Percentiles rank a stretch among this genome's conserved stretches.
Evolutionary conservation across 495 filamentous ascomycete species (phyloP).

Genomic region (Aspergillus panamensis): DNA sequence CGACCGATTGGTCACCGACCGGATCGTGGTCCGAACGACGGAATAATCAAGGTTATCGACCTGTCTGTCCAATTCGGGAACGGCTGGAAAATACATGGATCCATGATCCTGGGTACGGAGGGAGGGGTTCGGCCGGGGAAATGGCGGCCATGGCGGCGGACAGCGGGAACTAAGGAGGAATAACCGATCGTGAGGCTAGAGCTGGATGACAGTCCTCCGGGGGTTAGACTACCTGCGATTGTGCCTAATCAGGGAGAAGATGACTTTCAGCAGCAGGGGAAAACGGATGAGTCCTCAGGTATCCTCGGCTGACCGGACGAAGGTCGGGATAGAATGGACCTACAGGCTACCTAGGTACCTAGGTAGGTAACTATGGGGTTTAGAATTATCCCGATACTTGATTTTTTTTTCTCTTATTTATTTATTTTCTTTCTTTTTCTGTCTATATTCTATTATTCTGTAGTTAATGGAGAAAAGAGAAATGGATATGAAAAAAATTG

Average conservation of each 20-base stretch:
- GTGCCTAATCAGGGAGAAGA: slow-evolving; percentile 4
- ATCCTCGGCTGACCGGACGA: slow-evolving; percentile 10
- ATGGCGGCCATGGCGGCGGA: background rate
- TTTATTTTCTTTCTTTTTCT: too few species aligned
- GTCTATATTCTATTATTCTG: too few species aligned
- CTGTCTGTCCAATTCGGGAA: background rate
- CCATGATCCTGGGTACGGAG: background rate
- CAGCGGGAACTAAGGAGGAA: slow-evolving; percentile 16
- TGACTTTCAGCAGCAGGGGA: slow-evolving; percentile 7
- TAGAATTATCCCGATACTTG: too few species aligned
- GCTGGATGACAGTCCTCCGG: slow-evolving; percentile 14
- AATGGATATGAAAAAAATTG: too few species aligned
- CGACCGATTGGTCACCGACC: background rate
- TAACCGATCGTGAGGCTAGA: slow-evolving; percentile 14
- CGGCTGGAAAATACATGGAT: background rate
- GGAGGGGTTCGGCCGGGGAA: background rate
- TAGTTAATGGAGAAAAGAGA: too few species aligned
- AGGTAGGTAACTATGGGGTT: background rate
- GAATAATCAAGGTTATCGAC: too few species aligned
- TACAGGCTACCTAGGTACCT: too few species aligned
- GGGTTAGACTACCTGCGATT: background rate
- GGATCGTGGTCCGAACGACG: slow-evolving; percentile 6
- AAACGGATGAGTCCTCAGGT: slow-evolving; percentile 1
- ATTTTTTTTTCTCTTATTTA: too few species aligned
- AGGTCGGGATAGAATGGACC: slow-evolving; percentile 6